phyloP scores from a whole-genome alignment of 768 basidiomycete genomes.

The Boletus vinaceobasis region DNA sequence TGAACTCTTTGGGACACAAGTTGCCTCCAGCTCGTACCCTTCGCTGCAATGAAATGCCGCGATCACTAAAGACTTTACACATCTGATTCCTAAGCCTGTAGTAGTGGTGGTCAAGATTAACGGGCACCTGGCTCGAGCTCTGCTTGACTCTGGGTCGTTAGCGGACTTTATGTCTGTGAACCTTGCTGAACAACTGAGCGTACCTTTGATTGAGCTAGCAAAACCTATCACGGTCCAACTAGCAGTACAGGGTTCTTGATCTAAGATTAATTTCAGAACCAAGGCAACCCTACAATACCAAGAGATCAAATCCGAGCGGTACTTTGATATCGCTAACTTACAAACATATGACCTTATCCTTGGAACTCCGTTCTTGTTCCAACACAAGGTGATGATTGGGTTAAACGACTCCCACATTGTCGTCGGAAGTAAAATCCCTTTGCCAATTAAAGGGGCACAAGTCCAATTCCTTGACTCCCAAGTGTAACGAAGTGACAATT shows the following conservation, averaged over 20 bases:
- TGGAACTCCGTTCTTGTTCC: no score
- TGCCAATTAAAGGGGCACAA: background rate
- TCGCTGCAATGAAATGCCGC: no score
- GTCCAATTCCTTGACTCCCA: background rate
- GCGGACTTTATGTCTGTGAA: slow-evolving; percentile 31
- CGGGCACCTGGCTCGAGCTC: slow-evolving; percentile 12
- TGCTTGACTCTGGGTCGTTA: slow-evolving; percentile 27
- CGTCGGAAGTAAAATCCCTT: no score
- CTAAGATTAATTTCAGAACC: background rate
- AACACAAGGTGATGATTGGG: no score
- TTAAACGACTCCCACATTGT: no score
- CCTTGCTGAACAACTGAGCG: slow-evolving; percentile 18
- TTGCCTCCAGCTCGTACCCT: no score
- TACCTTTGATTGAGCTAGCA: slow-evolving; percentile 3
- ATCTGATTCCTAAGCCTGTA: slow-evolving; percentile 6
- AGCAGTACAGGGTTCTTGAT: slow-evolving; percentile 30
- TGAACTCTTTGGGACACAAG: no score
- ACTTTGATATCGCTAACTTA: no score
- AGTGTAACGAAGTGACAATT: no score
- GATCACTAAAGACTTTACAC: background rate
- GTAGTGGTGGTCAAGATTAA: slow-evolving; percentile 15
- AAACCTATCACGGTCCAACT: slow-evolving; percentile 31
- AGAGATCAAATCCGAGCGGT: no score
- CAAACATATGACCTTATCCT: no score
- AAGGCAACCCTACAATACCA: no score